phyloP scores from a whole-genome alignment of 1,139 yeast species.

The Suhomyces choctaworum region DNA sequence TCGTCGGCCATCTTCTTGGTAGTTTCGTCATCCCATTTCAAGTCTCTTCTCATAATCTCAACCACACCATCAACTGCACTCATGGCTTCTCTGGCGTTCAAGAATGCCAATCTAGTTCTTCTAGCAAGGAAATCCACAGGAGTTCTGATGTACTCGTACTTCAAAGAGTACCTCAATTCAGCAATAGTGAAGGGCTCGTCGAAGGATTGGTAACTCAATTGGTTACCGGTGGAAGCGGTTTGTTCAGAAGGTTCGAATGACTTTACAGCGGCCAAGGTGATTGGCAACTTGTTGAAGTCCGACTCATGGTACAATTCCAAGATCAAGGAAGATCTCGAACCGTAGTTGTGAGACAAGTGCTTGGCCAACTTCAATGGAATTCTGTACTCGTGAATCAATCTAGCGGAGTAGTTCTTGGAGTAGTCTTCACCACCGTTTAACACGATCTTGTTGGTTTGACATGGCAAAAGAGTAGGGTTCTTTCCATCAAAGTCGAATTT shows the following conservation, averaged over 20 bases:
- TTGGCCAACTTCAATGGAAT: conserved; percentile 76
- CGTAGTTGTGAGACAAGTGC: conserved; percentile 85
- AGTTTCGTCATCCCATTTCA: conserved; percentile 68
- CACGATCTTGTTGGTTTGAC: conserved; percentile 62
- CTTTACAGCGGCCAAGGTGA: conserved; percentile 53
- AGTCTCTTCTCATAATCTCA: conserved; percentile 77
- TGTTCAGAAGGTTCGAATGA: conserved; percentile 37
- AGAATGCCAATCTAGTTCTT: conserved; percentile 90
- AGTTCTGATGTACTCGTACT: conserved; percentile 83
- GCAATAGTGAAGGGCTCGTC: conserved; percentile 92
- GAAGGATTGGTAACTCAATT: conserved; percentile 51
- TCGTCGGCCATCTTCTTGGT: conserved; percentile 56
- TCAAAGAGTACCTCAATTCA: conserved; percentile 79
- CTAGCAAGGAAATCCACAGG: conserved; percentile 91
- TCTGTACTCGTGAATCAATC: conserved; percentile 77
- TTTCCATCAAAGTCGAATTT: conserved; percentile 43
- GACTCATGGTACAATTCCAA: conserved; percentile 61
- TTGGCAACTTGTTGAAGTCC: conserved; percentile 59
- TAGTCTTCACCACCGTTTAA: conserved; percentile 76
- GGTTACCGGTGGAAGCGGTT: conserved; percentile 35
- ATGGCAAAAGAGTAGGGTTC: conserved; percentile 41
- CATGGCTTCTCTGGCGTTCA: conserved; percentile 84
- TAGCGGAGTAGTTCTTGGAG: conserved; percentile 69
- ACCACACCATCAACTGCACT: conserved; percentile 83
- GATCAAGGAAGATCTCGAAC: conserved; percentile 82